phyloP scores from a whole-genome alignment of 257 asterid species.

The Plectranthus barbatus region DNA sequence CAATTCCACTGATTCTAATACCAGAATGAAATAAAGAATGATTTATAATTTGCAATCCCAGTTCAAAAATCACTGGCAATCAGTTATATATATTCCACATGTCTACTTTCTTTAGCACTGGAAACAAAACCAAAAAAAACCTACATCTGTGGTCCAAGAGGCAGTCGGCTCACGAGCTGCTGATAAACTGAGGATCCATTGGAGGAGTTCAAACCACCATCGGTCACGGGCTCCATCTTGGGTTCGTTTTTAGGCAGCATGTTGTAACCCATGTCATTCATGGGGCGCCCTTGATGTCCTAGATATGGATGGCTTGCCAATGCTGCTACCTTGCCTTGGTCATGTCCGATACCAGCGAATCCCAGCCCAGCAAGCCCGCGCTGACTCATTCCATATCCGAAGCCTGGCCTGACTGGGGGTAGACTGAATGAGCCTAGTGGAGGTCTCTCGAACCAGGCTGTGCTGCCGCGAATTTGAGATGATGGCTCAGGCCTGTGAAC shows the following conservation, averaged over 20 bases:
- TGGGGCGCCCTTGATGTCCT: constrained; percentile 29
- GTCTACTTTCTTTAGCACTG: constrained; percentile 4
- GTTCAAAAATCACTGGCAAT: neutral
- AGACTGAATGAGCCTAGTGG: constrained; percentile 28
- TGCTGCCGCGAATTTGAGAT: constrained; percentile 37
- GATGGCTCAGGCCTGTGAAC: constrained; percentile 45
- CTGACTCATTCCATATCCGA: constrained; percentile 13
- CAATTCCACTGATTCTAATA: neutral
- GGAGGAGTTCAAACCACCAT: constrained; percentile 33
- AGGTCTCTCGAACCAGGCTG: constrained; percentile 39
- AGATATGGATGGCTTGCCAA: constrained; percentile 33
- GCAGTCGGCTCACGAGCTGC: constrained; percentile 57
- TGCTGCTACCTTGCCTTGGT: constrained; percentile 31
- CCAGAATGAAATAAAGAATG: constrained; percentile 11
- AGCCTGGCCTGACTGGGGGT: constrained; percentile 29
- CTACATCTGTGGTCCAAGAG: constrained; percentile 65
- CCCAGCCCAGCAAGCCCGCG: constrained; percentile 17
- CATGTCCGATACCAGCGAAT: constrained; percentile 34
- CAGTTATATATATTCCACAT: neutral
- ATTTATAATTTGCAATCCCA: constrained; percentile 6
- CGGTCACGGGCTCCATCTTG: constrained; percentile 42
- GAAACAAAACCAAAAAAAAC: constrained; percentile 22
- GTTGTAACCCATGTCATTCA: constrained; percentile 29
- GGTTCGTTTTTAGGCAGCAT: constrained; percentile 55
- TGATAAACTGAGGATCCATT: constrained; percentile 42